Conservation (phyloP, 768 basidiomycete genomes). For the Termitomyces sp. region DNA sequence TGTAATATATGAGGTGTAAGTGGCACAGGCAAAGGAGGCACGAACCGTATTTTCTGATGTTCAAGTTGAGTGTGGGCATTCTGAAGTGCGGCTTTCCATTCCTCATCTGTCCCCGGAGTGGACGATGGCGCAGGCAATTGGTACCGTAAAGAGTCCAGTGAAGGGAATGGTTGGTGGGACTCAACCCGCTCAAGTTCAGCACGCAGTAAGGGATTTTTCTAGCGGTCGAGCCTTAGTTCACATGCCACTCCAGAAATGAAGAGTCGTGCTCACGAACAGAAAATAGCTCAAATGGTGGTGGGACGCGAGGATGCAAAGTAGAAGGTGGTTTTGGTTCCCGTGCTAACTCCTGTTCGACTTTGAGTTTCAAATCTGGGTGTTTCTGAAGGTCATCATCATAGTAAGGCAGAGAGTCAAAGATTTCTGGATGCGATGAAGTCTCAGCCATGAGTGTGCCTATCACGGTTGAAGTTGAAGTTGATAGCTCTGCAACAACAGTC, state of each 20-base stretch:
- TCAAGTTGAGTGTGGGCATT: conserved; percentile 84
- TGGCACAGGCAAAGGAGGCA: neutral
- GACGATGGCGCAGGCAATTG: conserved; percentile 68
- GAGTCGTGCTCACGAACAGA: conserved; percentile 53
- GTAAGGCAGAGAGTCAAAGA: conserved; percentile 90
- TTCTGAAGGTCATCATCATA: conserved; percentile 91
- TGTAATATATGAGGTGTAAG: conserved; percentile 27
- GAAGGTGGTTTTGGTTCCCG: conserved; percentile 63
- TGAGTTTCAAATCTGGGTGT: conserved; percentile 66
- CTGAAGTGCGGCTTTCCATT: conserved; percentile 71
- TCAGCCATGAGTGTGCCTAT: conserved; percentile 24
- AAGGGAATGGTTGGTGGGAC: conserved; percentile 58
- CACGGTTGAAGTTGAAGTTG: neutral
- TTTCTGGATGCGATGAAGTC: conserved; percentile 25
- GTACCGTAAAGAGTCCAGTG: conserved; percentile 72
- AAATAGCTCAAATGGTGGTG: conserved; percentile 66
- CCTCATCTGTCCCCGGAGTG: conserved; percentile 64
- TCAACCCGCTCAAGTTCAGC: conserved; percentile 78
- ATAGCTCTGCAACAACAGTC: neutral
- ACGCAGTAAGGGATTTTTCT: conserved; percentile 70
- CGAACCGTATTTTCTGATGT: conserved; percentile 79
- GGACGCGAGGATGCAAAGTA: conserved; percentile 67
- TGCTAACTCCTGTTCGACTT: conserved; percentile 75
- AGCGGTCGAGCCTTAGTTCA: conserved; percentile 7
- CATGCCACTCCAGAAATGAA: neutral